A percentile compares a stretch with the other conserved stretches of the same genome.
These are phyloP conservation scores for Rheum nobile DNA, from an alignment of 148 eudicot genomes.

Conservation along the genomic window DNA sequence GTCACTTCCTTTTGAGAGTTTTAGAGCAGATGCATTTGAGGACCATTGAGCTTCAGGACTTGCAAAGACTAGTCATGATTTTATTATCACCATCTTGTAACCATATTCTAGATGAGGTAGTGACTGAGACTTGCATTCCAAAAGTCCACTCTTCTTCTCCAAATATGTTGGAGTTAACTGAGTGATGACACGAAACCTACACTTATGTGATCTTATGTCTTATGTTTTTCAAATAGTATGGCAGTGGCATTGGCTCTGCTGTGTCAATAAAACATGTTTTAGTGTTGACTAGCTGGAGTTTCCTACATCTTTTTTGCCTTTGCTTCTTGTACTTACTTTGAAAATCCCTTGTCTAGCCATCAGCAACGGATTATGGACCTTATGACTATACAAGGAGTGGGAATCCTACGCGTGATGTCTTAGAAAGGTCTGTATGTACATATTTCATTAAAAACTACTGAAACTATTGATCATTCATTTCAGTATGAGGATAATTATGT, in stretches of 20 bases:
- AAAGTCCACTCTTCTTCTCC: neutral
- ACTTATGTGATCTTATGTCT: neutral
- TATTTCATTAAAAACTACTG: neutral
- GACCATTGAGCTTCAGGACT: neutral
- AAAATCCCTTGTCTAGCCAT: constrained; percentile 37
- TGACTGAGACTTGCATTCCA: neutral
- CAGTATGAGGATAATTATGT: neutral
- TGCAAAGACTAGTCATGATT: neutral
- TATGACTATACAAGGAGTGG: constrained; percentile 98
- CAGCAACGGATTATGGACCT: constrained; percentile 65
- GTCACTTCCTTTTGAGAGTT: neutral
- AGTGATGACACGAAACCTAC: neutral
- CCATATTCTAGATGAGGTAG: neutral
- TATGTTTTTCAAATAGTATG: neutral
- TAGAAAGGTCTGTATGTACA: constrained; percentile 50
- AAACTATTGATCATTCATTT: neutral
- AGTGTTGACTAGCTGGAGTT: neutral
- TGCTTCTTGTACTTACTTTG: neutral
- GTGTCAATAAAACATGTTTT: neutral
- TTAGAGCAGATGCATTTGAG: neutral
- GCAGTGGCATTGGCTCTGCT: neutral
- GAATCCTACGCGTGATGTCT: constrained; percentile 83
- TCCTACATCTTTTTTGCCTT: neutral
- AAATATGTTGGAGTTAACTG: neutral
- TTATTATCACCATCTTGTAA: neutral